Evolutionary conservation across 805 yeast species (phyloP).

Genomic region (Yarrowia hollandica): DNA sequence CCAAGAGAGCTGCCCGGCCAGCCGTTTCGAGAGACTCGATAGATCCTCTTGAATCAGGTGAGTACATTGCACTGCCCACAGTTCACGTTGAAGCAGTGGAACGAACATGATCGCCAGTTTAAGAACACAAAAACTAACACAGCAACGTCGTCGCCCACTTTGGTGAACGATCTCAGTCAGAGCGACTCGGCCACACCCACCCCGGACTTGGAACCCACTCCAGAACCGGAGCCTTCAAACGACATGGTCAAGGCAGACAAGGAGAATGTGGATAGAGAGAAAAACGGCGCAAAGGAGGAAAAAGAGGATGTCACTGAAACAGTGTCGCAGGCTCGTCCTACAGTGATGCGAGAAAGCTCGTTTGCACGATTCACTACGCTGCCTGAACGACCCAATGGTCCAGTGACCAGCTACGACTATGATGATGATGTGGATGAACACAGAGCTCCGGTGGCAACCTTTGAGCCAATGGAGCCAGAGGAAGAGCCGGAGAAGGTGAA

Average conservation of each 20-base stretch:
- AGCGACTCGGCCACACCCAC: background rate
- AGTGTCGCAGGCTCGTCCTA: background rate
- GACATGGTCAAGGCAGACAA: background rate
- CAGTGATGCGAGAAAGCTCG: background rate
- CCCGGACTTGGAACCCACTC: background rate
- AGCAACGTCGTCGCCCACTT: background rate
- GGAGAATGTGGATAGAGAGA: background rate
- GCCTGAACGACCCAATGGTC: background rate
- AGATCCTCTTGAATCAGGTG: conserved; percentile 8
- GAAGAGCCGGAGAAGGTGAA: background rate
- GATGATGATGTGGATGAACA: background rate
- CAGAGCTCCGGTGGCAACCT: background rate
- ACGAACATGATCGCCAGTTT: too few relatives aligned
- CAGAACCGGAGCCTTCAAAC: background rate
- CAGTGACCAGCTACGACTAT: background rate
- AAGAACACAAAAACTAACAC: too few relatives aligned
- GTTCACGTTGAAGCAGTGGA: too few relatives aligned
- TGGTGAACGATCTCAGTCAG: background rate
- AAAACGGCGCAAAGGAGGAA: background rate
- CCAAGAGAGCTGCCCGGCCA: conserved; percentile 29
- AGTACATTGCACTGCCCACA: too few relatives aligned
- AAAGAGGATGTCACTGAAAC: background rate
- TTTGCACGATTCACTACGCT: conserved; percentile 8
- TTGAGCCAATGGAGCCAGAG: conserved; percentile 19
- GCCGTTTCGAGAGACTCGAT: background rate